Conservation (phyloP, 257 asterid species). For the Solanum pinnatisectum region DNA sequence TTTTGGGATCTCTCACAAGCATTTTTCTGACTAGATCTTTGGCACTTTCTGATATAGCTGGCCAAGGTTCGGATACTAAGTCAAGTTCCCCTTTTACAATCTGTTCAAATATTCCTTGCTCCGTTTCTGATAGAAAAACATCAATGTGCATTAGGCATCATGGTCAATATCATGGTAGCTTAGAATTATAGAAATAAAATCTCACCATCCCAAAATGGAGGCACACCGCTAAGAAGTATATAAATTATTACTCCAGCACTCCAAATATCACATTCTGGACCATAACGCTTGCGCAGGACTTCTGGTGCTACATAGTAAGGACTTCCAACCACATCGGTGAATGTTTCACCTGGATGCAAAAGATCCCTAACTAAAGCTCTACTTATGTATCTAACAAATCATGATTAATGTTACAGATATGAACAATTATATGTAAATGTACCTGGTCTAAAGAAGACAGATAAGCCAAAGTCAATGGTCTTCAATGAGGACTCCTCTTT, state of each 20-base stretch:
- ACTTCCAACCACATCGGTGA: constrained; percentile 58
- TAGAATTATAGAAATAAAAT: background rate
- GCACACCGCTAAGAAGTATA: constrained; percentile 55
- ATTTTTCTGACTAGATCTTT: constrained; percentile 54
- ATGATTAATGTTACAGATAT: background rate
- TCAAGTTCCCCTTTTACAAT: constrained; percentile 65
- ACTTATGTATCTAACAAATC: background rate
- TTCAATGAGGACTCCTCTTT: constrained; percentile 60
- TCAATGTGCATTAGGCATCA: background rate
- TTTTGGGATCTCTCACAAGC: constrained; percentile 59
- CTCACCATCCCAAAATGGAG: constrained; percentile 71
- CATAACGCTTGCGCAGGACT: constrained; percentile 45
- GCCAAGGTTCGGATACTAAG: constrained; percentile 67
- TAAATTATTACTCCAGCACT: constrained; percentile 64
- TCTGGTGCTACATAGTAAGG: constrained; percentile 68
- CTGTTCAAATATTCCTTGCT: constrained; percentile 63
- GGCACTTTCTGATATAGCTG: constrained; percentile 50
- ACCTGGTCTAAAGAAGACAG: constrained; percentile 83
- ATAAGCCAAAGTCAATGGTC: constrained; percentile 77
- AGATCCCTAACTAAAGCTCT: background rate
- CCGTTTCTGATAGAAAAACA: constrained; percentile 34
- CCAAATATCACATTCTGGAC: constrained; percentile 67
- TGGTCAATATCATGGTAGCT: background rate
- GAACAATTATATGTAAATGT: background rate
- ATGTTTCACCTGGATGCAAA: constrained; percentile 32